These are phyloP conservation scores for Colletotrichum destructivum DNA, from an alignment of 2,329 filamentous ascomycete species.

Conservation along the genomic window DNA sequence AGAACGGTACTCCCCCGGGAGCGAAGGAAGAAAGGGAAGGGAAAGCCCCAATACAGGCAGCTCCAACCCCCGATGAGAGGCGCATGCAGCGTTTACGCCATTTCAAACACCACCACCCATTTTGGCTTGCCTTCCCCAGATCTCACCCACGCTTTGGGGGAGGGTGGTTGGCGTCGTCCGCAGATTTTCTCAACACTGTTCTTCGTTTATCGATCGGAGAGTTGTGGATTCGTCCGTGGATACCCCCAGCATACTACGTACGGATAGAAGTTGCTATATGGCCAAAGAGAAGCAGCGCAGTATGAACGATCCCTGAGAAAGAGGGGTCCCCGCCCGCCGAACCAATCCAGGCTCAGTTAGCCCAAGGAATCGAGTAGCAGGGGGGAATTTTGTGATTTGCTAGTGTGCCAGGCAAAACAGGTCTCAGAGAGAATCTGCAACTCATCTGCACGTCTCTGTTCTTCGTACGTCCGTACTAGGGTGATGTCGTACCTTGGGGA, in stretches of 20 bases:
- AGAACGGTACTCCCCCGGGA: constrained; percentile 30
- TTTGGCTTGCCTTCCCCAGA: constrained; percentile 32
- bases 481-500: background rate
- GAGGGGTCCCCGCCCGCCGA: background rate
- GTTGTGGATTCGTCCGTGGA: constrained; percentile 19
- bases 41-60: background rate
- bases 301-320: constrained; percentile 7
- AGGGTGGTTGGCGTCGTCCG: background rate
- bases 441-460: constrained; percentile 32
- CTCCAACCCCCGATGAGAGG: constrained; percentile 30
- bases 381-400: background rate
- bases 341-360: constrained; percentile 3
- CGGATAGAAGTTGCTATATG: background rate
- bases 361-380: constrained; percentile 1
- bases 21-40: background rate
- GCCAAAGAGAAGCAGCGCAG: constrained; percentile 1
- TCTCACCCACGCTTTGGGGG: constrained; percentile 25
- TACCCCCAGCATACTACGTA: background rate
- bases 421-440: constrained; percentile 38
- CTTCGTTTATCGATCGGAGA: constrained; percentile 34
- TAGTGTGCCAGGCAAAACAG: constrained; percentile 26
- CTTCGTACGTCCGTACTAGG: constrained; percentile 39
- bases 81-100: constrained; percentile 25
- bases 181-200: constrained; percentile 8
- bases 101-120: constrained; percentile 17